These are phyloP conservation scores for Aspergillus sparsus DNA, from an alignment of 495 filamentous ascomycete genomes.

Conservation along the genomic window DNA sequence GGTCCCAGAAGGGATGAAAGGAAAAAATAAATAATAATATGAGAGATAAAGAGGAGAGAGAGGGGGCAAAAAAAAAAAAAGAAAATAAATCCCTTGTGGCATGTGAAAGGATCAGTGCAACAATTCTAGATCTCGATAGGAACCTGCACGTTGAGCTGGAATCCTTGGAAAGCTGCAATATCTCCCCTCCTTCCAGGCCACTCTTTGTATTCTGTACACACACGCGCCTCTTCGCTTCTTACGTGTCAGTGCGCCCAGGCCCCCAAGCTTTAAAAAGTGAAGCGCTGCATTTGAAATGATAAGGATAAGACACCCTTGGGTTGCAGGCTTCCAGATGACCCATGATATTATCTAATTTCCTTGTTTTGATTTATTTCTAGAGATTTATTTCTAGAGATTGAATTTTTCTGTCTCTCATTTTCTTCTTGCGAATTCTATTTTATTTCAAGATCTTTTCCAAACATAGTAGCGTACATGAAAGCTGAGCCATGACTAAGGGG, in stretches of 20 bases:
- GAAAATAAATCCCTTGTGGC: not conserved
- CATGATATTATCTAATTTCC: conserved; percentile 5
- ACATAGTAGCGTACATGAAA: conserved; percentile 24
- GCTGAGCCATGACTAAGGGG: conserved; percentile 13
- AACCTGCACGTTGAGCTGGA: conserved; percentile 13
- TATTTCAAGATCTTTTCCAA: conserved; percentile 8
- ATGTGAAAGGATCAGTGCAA: conserved; percentile 29
- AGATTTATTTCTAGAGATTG: not conserved
- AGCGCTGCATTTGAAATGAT: conserved; percentile 1
- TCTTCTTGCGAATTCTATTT: conserved; percentile 8
- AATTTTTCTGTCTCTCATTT: not conserved
- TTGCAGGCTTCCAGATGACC: not conserved
- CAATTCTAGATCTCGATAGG: conserved; percentile 27
- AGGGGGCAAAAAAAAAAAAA: conserved; percentile 4
- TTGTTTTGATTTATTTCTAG: conserved; percentile 2
- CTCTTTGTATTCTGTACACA: not conserved
- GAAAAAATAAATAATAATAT: conserved; percentile 2
- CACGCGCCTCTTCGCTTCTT: conserved; percentile 5
- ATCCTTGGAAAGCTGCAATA: conserved; percentile 3
- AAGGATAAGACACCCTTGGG: conserved; percentile 2
- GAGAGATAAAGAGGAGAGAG: not conserved
- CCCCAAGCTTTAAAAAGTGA: conserved; percentile 2
- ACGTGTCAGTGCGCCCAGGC: conserved; percentile 22
- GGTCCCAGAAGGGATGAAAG: not conserved
- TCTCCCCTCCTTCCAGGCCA: not conserved